Evolutionary conservation across 768 basidiomycete species (phyloP).

Genomic region (Krasilnikovozyma curviuscula): DNA sequence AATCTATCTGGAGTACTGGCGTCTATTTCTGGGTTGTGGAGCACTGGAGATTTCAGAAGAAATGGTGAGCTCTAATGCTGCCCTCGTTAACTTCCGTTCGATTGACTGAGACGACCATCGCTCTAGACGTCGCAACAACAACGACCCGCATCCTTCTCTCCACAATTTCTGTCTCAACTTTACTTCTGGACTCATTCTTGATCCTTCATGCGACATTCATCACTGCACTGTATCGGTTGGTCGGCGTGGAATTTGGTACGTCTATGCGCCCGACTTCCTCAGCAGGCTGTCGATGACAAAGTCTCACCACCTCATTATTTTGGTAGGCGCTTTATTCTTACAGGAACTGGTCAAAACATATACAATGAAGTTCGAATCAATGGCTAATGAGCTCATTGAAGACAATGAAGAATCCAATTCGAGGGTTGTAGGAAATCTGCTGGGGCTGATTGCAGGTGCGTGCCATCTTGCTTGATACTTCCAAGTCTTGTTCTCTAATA

Average conservation of each 20-base stretch:
- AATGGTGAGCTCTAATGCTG: too few relatives aligned
- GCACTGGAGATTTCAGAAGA: too few relatives aligned
- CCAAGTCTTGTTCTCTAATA: not conserved
- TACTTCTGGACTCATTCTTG: slow-evolving; percentile 72
- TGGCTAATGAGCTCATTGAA: slow-evolving; percentile 78
- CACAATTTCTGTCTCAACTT: slow-evolving; percentile 59
- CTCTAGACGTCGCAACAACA: slow-evolving; percentile 57
- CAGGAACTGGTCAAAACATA: slow-evolving; percentile 52
- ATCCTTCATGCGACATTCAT: slow-evolving; percentile 72
- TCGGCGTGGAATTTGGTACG: slow-evolving; percentile 77
- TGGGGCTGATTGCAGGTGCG: too few relatives aligned
- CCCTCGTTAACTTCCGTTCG: too few relatives aligned
- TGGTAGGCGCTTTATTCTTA: slow-evolving; percentile 58
- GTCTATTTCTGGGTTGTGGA: not conserved
- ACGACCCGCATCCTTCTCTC: slow-evolving; percentile 57
- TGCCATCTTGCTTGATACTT: not conserved
- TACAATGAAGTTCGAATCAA: slow-evolving; percentile 22
- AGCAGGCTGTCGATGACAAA: too few relatives aligned
- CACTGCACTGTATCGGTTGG: slow-evolving; percentile 54
- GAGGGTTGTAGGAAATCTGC: too few relatives aligned
- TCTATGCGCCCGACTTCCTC: not conserved
- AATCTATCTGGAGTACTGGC: not conserved
- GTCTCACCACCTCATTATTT: not conserved
- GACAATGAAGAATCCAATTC: too few relatives aligned
- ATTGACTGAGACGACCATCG: not conserved